phyloP scores from a whole-genome alignment of 768 basidiomycete species.

The Pholiota molesta region DNA sequence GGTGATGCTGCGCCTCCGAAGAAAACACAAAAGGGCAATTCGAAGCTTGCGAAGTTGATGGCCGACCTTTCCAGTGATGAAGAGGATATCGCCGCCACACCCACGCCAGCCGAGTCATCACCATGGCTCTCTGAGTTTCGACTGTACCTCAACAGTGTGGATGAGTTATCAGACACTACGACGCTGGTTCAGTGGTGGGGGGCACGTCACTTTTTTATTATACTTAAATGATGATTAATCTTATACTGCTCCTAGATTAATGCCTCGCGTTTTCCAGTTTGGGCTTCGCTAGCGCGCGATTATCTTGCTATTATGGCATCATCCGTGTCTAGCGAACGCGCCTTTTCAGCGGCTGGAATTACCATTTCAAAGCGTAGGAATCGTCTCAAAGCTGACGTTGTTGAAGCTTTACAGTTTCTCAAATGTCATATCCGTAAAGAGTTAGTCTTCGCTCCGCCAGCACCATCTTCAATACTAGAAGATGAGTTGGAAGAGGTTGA shows the following conservation, averaged over 20 bases:
- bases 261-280: constrained; percentile 30
- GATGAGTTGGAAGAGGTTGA: not conserved
- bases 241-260: too few species aligned
- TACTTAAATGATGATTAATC: too few species aligned
- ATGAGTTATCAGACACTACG: not conserved
- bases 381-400: constrained; percentile 35
- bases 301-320: constrained; percentile 41
- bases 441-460: not conserved
- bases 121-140: not conserved
- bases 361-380: constrained; percentile 38
- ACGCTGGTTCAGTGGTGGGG: not conserved
- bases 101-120: not conserved
- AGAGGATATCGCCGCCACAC: not conserved
- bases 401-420: constrained; percentile 35
- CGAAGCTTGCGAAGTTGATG: not conserved
- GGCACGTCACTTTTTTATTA: too few species aligned
- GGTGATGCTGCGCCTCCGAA: not conserved
- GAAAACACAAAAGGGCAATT: not conserved
- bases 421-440: constrained; percentile 19
- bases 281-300: constrained; percentile 39
- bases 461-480: not conserved
- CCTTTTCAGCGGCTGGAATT: constrained; percentile 42
- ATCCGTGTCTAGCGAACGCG: constrained; percentile 41
- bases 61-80: not conserved
- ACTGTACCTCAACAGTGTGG: not conserved